Percentiles rank a stretch among this genome's conserved stretches.
These are phyloP conservation scores for Scedosporium minutisporum DNA, from an alignment of 2,329 filamentous ascomycete genomes.

Conservation along the genomic window DNA sequence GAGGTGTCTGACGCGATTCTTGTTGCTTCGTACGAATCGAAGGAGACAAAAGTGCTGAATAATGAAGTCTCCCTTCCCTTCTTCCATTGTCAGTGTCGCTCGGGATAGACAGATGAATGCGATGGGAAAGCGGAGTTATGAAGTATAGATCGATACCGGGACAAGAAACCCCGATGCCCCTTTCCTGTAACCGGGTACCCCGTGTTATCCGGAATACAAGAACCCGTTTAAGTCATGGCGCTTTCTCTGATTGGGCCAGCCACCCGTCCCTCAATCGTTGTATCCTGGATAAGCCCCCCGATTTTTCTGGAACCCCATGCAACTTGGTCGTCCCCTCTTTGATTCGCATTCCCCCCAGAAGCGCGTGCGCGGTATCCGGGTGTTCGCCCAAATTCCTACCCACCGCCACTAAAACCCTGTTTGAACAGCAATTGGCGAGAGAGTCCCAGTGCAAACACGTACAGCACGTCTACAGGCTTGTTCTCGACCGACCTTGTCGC, in stretches of 20 bases:
- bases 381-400: background rate
- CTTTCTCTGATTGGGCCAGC: slow-evolving; percentile 2
- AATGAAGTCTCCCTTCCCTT: too few species aligned
- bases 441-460: background rate
- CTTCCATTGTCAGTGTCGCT: too few species aligned
- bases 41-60: background rate
- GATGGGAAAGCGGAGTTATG: background rate
- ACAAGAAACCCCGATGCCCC: background rate
- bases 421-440: background rate
- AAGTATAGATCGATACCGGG: background rate
- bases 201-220: background rate
- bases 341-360: background rate
- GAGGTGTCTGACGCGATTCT: background rate
- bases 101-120: background rate
- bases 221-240: background rate
- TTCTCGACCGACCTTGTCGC: background rate
- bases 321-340: background rate
- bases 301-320: background rate
- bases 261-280: slow-evolving; percentile 3
- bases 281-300: slow-evolving; percentile 1
- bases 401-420: background rate
- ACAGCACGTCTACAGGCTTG: background rate
- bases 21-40: background rate
- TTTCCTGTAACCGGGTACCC: background rate
- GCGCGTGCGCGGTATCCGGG: background rate